Percentiles rank a stretch among this genome's conserved stretches.
Evolutionary conservation across 768 basidiomycete species (phyloP).

Genomic region (Tricholoma sp.): DNA sequence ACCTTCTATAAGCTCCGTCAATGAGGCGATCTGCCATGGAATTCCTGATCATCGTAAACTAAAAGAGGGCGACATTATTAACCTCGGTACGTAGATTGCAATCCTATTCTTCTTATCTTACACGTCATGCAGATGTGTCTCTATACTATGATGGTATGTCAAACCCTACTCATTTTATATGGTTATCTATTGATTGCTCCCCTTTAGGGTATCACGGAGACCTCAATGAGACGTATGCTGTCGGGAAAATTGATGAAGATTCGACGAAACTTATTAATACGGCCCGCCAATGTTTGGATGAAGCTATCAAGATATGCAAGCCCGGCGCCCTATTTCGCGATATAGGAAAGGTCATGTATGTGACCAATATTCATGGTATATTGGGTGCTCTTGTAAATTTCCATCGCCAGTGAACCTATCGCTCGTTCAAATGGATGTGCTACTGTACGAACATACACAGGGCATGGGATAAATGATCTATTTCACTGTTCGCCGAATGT

Average conservation of each 20-base stretch:
- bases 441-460: slow-evolving; percentile 89
- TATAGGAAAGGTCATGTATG: slow-evolving; percentile 81
- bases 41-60: slow-evolving; percentile 85
- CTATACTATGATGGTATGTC: slow-evolving; percentile 69
- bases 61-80: slow-evolving; percentile 92
- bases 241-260: slow-evolving; percentile 80
- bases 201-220: slow-evolving; percentile 82
- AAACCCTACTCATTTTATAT: not conserved
- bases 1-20: slow-evolving; percentile 59
- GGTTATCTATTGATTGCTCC: not conserved
- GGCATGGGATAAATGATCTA: slow-evolving; percentile 82
- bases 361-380: slow-evolving; percentile 10
- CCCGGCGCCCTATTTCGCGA: slow-evolving; percentile 90
- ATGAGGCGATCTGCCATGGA: slow-evolving; percentile 97
- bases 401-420: slow-evolving; percentile 63
- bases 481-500: slow-evolving; percentile 87
- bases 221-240: slow-evolving; percentile 89
- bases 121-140: slow-evolving; percentile 56
- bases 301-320: slow-evolving; percentile 88
- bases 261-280: slow-evolving; percentile 78
- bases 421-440: slow-evolving; percentile 80
- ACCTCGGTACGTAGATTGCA: slow-evolving; percentile 58
- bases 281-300: slow-evolving; percentile 79
- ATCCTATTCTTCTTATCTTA: not conserved
- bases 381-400: slow-evolving; percentile 2